Percentiles rank a stretch among this genome's conserved stretches.
phyloP scores from a whole-genome alignment of 176 grass and related monocot genomes.

The Tillandsia leiboldiana region DNA sequence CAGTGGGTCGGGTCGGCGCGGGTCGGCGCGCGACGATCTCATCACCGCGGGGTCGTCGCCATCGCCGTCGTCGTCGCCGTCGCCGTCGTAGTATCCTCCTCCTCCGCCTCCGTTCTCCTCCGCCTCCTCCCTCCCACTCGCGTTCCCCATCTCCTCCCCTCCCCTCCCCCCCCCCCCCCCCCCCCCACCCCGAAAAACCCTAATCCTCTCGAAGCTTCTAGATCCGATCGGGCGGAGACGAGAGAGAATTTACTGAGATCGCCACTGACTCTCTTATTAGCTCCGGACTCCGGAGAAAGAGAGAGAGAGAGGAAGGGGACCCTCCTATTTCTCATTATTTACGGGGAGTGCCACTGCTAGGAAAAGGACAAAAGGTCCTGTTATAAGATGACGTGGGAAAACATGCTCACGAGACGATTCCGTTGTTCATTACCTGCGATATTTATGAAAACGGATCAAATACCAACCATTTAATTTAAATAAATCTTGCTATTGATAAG shows the following conservation, averaged over 20 bases:
- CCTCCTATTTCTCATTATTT: no score
- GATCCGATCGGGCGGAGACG: neutral
- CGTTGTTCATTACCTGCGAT: no score
- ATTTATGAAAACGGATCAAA: no score
- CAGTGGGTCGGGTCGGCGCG: conserved; percentile 30
- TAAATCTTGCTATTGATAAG: no score
- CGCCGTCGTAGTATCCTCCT: conserved; percentile 6
- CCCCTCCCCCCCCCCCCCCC: conserved; percentile 36
- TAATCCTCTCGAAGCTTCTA: neutral
- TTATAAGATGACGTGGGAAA: no score
- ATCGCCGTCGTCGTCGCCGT: conserved; percentile 3
- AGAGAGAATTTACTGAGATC: neutral
- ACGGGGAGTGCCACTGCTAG: no score
- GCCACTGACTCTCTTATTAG: neutral
- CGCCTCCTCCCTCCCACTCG: conserved; percentile 59
- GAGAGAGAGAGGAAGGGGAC: no score
- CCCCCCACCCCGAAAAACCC: neutral
- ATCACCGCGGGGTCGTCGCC: conserved; percentile 40
- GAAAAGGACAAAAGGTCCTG: no score
- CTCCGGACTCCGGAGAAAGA: no score
- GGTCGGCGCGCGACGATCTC: conserved; percentile 39
- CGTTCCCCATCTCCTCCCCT: conserved; percentile 76
- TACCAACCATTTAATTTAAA: no score
- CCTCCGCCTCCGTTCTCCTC: conserved; percentile 27
- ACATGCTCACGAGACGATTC: no score